These are phyloP conservation scores for Anisodus acutangulus DNA, from an alignment of 257 asterid genomes.

Conservation along the genomic window DNA sequence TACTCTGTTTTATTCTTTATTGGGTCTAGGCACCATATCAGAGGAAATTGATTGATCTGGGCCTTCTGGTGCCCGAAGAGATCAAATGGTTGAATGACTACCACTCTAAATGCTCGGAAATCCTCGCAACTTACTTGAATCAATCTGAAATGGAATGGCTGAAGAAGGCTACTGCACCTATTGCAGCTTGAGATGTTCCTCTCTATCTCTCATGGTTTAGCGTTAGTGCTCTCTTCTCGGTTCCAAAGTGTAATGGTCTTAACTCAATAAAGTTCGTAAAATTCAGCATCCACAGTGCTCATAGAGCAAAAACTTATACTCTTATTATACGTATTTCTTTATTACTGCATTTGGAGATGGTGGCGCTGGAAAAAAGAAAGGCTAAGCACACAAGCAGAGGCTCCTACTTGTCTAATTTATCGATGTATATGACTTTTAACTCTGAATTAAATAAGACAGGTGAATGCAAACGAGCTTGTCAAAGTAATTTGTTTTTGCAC, in stretches of 20 bases:
- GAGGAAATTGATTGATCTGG: conserved; percentile 67
- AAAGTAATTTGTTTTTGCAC: not conserved
- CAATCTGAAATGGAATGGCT: conserved; percentile 80
- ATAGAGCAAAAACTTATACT: not conserved
- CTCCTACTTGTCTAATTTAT: no score
- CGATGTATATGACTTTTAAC: no score
- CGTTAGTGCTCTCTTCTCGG: not conserved
- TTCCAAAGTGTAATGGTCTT: not conserved
- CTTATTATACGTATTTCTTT: not conserved
- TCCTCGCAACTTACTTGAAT: conserved; percentile 68
- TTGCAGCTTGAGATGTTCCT: conserved; percentile 45
- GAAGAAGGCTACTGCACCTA: conserved; percentile 74
- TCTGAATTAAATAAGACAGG: no score
- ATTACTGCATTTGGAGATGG: not conserved
- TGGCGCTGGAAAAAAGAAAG: not conserved
- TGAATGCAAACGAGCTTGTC: not conserved
- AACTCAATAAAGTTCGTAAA: not conserved
- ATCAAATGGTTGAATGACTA: conserved; percentile 79
- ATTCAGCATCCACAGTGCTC: not conserved
- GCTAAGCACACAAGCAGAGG: no score
- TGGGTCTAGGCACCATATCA: conserved; percentile 86
- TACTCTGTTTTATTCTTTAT: conserved; percentile 24
- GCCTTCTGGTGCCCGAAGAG: conserved; percentile 77
- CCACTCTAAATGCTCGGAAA: conserved; percentile 68
- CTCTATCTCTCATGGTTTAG: not conserved